Evolutionary conservation across 345 rosid genomes (phyloP), one percentile per base, ranked within the genome.

Genomic region (Rhodamnia rubescens): DNA sequence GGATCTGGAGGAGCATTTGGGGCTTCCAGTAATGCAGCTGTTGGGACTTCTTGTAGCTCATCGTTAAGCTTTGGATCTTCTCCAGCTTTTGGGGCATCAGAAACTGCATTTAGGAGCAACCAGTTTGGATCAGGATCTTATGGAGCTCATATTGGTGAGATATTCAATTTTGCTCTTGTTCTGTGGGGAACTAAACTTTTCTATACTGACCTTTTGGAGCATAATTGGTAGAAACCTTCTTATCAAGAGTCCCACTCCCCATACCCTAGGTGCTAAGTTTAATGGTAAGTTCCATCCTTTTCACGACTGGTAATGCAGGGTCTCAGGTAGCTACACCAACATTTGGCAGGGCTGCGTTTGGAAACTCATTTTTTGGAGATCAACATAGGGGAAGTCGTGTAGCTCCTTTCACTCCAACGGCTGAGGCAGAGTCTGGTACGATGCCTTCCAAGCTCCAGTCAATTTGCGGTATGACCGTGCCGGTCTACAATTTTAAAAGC

Each of bases 331-430:
- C 98, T 44, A 88, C 98, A 59, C 92, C 96, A 59, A 85, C 96
- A 83, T 95, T 92, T 88, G 98, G 95, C 29, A 90, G 88, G 86
- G 54, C 89, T 53, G 89, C 92, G 82, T 92, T 95, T 90, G 96
- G 94, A 61, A 98, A 93, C 89, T 85, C 95, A 87, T 82, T 90
- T 78, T 92, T 96, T 87, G 97, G 93, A 32, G 94, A 89, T 56
- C 93, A 92, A 85, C 93, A 92, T 84, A 92, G 92, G n/a, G 99
- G 99, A 89, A 95, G 95, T 85, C 90, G 99, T 89, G 93, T 90
- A 32, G 90, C 92, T 83, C 86, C 96, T 32, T 98, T 92, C 87
- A 58, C 93, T 44, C 87, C 92, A 87, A 95, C 96, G 82, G 53
- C 89, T 54, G 99, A 96, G 75, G 56, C 93, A 64, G 99, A 93